phyloP scores from a whole-genome alignment of 2,329 filamentous ascomycete genomes.

The Scortechinia acanthostroma region DNA sequence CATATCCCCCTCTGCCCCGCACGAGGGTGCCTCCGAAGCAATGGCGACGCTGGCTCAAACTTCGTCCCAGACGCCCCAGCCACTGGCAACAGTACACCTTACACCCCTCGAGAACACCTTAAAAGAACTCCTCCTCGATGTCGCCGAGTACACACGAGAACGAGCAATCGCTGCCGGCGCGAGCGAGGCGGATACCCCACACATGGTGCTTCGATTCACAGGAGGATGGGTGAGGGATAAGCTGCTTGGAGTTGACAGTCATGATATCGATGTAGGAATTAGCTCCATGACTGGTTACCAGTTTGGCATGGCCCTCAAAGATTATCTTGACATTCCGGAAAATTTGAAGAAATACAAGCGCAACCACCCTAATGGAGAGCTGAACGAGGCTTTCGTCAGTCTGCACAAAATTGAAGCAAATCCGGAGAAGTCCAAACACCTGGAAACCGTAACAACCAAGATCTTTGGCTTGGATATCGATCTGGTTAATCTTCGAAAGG shows the following conservation, averaged over 20 bases:
- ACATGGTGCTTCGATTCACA: slow-evolving; percentile 65
- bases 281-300: slow-evolving; percentile 76
- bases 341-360: slow-evolving; percentile 49
- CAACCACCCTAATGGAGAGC: not conserved
- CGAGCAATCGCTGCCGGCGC: slow-evolving; percentile 23
- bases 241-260: slow-evolving; percentile 62
- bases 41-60: not conserved
- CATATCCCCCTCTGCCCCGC: not conserved
- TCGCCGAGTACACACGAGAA: slow-evolving; percentile 63
- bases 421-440: slow-evolving; percentile 91
- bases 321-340: slow-evolving; percentile 56
- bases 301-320: slow-evolving; percentile 64
- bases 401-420: slow-evolving; percentile 87
- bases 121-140: slow-evolving; percentile 72
- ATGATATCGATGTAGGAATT: slow-evolving; percentile 82
- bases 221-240: slow-evolving; percentile 86
- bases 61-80: not conserved
- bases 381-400: slow-evolving; percentile 50
- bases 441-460: slow-evolving; percentile 82
- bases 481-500: slow-evolving; percentile 87
- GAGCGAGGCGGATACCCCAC: slow-evolving; percentile 28
- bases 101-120: slow-evolving; percentile 67
- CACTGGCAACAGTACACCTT: slow-evolving; percentile 35
- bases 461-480: slow-evolving; percentile 85
- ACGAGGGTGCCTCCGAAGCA: not conserved